Evolutionary conservation across 768 basidiomycete species (phyloP), one percentile per base, ranked within the genome.

Genomic region (Phylloporus sp.): DNA sequence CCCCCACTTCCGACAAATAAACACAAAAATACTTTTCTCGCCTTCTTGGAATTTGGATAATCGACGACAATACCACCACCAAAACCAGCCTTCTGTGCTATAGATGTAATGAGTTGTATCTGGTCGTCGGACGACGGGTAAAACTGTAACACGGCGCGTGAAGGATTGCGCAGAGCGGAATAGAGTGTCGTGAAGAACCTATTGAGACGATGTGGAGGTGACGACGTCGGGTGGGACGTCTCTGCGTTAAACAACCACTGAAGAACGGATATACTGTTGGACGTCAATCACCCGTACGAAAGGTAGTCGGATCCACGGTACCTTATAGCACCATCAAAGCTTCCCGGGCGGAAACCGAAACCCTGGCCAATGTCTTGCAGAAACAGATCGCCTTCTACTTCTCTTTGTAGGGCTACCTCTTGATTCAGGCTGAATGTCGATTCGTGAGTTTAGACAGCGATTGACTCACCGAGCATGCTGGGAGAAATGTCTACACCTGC

Each of bases 161-260:
- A 86, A 11, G 91, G 91, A 65, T 90, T 91, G 45, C 85, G 80
- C 26, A 95, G 80, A 10, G 87, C 80, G 2, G 93, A 89, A 69
- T 94, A 88, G 24, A 95, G 77, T 10, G 93, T 93, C 28, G 90
- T 95, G 77, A 93, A 99, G 79, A 92, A 99, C 52, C 84, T 88
- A 56, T 76, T 84, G 50, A 86, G 80, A 60, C 84, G 90, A 68
- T 87, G 91, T 11, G 86, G 93, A 15, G 86, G 95, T 41, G 91
- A 95, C 51, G 91, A 95, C 42, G 85, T 92, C 50, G 81, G 88
- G 64, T 85, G 86, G 6, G 92, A 86, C 26, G 93, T 89, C 68
- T 98, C 97, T 23, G 95, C 95, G 68, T 97, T 99, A 52, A 97
- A 78, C 4, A 99, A 77, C 97, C 97, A 99, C 73, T 99, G 97